A percentile compares a stretch with the other conserved stretches of the same genome.
Evolutionary conservation across 2,329 filamentous ascomycete species (phyloP).

Genomic region (Lasiodiplodia hormozganensis): DNA sequence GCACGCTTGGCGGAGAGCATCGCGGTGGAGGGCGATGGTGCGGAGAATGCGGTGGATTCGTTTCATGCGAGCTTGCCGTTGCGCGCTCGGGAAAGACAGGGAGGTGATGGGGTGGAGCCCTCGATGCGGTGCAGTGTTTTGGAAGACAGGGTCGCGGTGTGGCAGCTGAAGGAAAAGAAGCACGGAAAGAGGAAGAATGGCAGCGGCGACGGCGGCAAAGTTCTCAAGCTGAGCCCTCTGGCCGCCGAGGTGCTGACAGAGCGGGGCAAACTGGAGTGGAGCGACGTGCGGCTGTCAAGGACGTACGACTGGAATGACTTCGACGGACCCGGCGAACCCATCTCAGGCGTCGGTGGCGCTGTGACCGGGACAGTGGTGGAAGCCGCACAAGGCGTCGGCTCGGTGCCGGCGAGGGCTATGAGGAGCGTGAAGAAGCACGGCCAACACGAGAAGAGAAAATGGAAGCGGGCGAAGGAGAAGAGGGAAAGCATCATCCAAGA

Average conservation of each 20-base stretch:
- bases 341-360: conserved; percentile 70
- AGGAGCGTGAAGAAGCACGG: conserved; percentile 61
- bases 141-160: conserved; percentile 67
- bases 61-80: conserved; percentile 69
- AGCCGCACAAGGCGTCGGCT: conserved; percentile 67
- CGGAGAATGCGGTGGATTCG: conserved; percentile 70
- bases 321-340: conserved; percentile 74
- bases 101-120: too few relatives aligned
- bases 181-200: conserved; percentile 49
- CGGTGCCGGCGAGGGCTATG: conserved; percentile 67
- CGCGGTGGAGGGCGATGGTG: conserved; percentile 68
- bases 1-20: conserved; percentile 67
- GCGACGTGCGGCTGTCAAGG: conserved; percentile 67
- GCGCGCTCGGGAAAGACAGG: neutral
- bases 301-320: conserved; percentile 80
- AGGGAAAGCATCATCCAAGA: neutral
- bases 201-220: neutral
- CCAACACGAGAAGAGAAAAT: conserved; percentile 56
- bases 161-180: conserved; percentile 56
- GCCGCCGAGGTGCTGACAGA: conserved; percentile 71
- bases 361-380: conserved; percentile 65
- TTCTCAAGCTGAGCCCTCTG: conserved; percentile 65
- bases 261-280: conserved; percentile 68
- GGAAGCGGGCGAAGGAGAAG: conserved; percentile 39
- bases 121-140: conserved; percentile 71